These are phyloP conservation scores for Sporothrix sp. DNA, from an alignment of 2,329 filamentous ascomycete genomes.

Conservation along the genomic window DNA sequence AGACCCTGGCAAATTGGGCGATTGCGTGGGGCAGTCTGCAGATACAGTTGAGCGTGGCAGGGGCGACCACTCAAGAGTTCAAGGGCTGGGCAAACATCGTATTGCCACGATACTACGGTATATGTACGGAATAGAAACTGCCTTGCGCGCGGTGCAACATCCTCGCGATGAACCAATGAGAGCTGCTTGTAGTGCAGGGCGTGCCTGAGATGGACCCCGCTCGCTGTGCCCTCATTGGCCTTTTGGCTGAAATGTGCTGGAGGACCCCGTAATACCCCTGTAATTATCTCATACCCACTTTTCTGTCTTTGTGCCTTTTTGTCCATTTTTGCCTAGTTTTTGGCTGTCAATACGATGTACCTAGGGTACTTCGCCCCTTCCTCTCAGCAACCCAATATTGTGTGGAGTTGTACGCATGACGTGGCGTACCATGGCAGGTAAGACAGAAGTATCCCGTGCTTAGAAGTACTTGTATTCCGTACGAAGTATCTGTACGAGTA, in stretches of 20 bases:
- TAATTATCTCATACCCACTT: constrained; percentile 4
- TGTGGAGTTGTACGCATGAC: background rate
- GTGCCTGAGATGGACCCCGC: background rate
- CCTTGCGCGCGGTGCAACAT: background rate
- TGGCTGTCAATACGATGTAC: background rate
- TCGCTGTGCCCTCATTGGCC: background rate
- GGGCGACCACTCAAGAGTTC: background rate
- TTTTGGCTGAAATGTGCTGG: constrained; percentile 1
- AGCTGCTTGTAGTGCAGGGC: background rate
- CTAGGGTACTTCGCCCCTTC: background rate
- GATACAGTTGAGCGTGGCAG: background rate
- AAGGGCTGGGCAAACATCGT: background rate
- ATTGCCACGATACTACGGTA: background rate
- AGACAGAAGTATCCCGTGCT: background rate
- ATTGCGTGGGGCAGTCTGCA: background rate
- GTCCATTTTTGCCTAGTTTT: background rate
- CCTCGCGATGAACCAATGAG: background rate
- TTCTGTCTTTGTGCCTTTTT: background rate
- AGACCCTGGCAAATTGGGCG: constrained; percentile 1
- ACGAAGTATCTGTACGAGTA: background rate
- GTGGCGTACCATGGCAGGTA: background rate
- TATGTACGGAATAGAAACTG: too few relatives aligned
- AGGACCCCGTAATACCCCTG: constrained; percentile 4
- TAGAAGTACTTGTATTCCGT: background rate
- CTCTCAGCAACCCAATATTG: background rate